Conservation (phyloP, 768 basidiomycete species). For the Tremella mesenterica region DNA sequence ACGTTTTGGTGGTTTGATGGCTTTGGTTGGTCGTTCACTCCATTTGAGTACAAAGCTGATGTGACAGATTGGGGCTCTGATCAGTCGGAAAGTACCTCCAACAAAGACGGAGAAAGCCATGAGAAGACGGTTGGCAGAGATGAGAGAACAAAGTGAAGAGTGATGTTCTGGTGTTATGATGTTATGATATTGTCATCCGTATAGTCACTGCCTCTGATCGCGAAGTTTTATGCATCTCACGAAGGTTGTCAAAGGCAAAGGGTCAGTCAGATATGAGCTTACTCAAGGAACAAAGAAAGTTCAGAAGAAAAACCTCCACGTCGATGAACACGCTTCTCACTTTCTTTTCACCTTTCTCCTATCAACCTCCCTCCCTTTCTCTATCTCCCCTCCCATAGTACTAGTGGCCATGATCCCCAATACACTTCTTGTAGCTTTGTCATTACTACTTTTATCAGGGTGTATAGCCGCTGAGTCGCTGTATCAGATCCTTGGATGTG, state of each 20-base stretch:
- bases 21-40: constrained; percentile 50
- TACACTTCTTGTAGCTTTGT: constrained; percentile 16
- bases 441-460: constrained; percentile 23
- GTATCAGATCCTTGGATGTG: constrained; percentile 74
- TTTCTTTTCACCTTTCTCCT: no score
- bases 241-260: no score
- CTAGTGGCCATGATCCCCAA: constrained; percentile 34
- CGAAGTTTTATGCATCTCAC: no score
- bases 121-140: constrained; percentile 66
- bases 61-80: constrained; percentile 57
- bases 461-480: constrained; percentile 34
- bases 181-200: neutral
- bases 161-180: no score
- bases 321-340: no score
- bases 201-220: no score
- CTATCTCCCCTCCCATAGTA: no score
- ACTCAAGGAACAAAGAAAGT: no score
- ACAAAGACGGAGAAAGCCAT: constrained; percentile 85
- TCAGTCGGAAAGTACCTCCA: constrained; percentile 73
- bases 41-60: neutral
- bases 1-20: constrained; percentile 80
- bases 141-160: constrained; percentile 60
- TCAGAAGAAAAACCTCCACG: no score
- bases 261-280: no score
- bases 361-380: no score